A percentile compares a stretch with the other conserved stretches of the same genome.
Evolutionary conservation across 202 grass and related monocot species (phyloP).

Genomic region (Carex arenaria): DNA sequence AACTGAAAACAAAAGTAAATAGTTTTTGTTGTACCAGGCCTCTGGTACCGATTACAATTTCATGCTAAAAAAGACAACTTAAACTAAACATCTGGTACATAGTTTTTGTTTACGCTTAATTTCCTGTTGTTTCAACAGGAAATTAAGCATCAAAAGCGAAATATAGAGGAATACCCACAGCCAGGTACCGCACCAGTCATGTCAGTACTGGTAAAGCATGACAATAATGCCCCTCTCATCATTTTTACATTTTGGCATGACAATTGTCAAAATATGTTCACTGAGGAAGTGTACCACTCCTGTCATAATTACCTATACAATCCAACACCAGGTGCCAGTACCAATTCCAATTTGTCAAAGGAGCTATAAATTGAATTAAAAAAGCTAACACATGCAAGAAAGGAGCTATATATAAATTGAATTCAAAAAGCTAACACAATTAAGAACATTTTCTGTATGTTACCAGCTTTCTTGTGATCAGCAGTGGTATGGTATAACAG

Average conservation of each 20-base stretch:
- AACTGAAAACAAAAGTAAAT: no score
- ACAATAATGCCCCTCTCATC: background rate
- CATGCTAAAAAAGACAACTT: no score
- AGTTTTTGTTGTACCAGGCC: no score
- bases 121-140: background rate
- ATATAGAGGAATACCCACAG: background rate
- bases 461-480: conserved; percentile 76
- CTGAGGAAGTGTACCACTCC: background rate
- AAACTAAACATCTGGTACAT: no score
- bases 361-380: background rate
- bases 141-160: background rate
- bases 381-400: no score
- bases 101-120: no score
- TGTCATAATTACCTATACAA: background rate
- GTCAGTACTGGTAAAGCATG: background rate
- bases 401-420: background rate
- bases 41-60: no score
- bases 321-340: background rate
- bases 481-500: conserved; percentile 62
- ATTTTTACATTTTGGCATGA: background rate
- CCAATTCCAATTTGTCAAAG: background rate
- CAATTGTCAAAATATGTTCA: background rate
- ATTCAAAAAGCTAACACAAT: background rate
- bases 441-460: background rate
- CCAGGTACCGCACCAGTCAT: background rate